Evolutionary conservation across 345 rosid genomes (phyloP).

Genomic region (Salix viminalis): DNA sequence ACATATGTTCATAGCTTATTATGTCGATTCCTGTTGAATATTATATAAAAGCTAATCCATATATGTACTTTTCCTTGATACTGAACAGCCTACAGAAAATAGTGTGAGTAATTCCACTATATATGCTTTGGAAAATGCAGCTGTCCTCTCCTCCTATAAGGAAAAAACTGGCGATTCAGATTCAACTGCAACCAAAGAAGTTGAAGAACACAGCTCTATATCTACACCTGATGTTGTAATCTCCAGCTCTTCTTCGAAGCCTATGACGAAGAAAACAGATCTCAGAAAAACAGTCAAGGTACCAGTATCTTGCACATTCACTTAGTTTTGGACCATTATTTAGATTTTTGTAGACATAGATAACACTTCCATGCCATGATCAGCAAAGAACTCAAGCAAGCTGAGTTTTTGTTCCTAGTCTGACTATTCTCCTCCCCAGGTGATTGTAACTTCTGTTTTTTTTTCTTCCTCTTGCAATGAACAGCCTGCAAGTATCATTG

Average conservation of each 20-base stretch:
- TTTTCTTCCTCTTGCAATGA: background rate
- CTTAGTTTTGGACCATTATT: background rate
- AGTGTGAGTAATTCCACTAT: slow-evolving; percentile 10
- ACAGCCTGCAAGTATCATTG: background rate
- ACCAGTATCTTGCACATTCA: slow-evolving; percentile 1
- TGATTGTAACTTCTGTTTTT: slow-evolving; percentile 3
- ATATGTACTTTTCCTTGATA: slow-evolving; percentile 2
- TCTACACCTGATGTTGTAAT: slow-evolving; percentile 27
- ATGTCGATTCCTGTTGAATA: background rate
- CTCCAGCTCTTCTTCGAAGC: slow-evolving; percentile 26
- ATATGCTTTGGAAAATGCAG: slow-evolving; percentile 6
- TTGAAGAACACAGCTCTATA: slow-evolving; percentile 36
- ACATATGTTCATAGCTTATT: background rate
- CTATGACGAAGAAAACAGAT: slow-evolving; percentile 17
- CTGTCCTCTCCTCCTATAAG: slow-evolving; percentile 10
- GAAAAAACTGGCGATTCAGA: slow-evolving; percentile 18
- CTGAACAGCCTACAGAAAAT: slow-evolving; percentile 36
- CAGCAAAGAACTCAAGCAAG: background rate
- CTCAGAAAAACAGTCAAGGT: slow-evolving; percentile 5
- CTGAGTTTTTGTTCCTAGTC: background rate
- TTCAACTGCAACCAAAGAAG: slow-evolving; percentile 24
- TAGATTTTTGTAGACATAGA: background rate
- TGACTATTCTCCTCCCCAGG: background rate
- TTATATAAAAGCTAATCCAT: background rate
- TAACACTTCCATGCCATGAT: background rate